These are phyloP conservation scores for Ampelocalamus luodianensis DNA, from an alignment of 176 grass and related monocot species.

Conservation along the genomic window DNA sequence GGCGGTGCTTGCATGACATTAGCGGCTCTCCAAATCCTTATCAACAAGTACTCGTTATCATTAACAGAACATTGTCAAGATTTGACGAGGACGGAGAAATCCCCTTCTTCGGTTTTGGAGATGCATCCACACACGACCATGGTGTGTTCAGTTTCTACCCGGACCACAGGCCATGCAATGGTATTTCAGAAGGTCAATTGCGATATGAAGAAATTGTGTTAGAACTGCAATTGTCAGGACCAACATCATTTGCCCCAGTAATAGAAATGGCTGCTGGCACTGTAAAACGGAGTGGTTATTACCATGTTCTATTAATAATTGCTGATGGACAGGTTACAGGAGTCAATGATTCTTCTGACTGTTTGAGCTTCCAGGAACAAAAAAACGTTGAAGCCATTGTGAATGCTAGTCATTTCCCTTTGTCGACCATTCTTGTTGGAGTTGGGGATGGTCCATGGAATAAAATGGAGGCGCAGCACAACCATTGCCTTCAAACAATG, in stretches of 20 bases:
- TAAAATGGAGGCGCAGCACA: too few relatives aligned
- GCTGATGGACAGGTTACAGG: not conserved
- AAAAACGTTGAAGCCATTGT: too few relatives aligned
- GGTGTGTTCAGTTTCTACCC: not conserved
- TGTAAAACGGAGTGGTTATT: not conserved
- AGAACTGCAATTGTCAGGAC: not conserved
- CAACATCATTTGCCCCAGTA: not conserved
- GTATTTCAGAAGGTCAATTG: not conserved
- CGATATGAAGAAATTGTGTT: not conserved
- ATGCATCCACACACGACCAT: not conserved
- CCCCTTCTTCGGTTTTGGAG: not conserved
- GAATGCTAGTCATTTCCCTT: too few relatives aligned
- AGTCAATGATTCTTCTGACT: too few relatives aligned
- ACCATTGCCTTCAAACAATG: too few relatives aligned
- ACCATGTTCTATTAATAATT: not conserved
- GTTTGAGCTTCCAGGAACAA: too few relatives aligned
- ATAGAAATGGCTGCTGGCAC: not conserved
- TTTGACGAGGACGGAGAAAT: not conserved
- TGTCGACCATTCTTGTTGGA: too few relatives aligned
- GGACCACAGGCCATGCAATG: not conserved
- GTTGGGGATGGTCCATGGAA: too few relatives aligned
- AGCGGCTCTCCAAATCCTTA: not conserved
- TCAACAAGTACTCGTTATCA: not conserved
- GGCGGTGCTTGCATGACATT: not conserved
- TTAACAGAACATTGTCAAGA: not conserved